phyloP scores from a whole-genome alignment of 2,329 filamentous ascomycete species.

The Emergomyces orientalis region DNA sequence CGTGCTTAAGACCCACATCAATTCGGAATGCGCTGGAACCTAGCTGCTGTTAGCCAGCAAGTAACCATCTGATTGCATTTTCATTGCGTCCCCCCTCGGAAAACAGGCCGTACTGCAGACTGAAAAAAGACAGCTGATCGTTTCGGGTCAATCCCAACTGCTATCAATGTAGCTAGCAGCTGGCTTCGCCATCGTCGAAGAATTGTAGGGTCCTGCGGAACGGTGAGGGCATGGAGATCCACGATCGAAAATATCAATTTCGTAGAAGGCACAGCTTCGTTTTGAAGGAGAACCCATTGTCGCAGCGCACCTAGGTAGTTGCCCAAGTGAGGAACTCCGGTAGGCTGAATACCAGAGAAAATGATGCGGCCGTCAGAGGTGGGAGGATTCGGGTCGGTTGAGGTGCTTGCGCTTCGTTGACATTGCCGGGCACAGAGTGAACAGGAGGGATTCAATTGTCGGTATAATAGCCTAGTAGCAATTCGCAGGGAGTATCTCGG shows the following conservation, averaged over 20 bases:
- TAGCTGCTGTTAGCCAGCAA: conserved; percentile 25
- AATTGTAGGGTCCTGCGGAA: conserved; percentile 54
- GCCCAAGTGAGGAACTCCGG: conserved; percentile 83
- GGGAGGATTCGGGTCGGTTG: conserved; percentile 9
- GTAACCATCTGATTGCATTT: not conserved
- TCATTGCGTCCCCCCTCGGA: too few species aligned
- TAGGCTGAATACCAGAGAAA: conserved; percentile 96
- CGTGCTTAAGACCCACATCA: conserved; percentile 96
- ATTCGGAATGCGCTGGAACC: conserved; percentile 70
- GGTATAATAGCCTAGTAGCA: not conserved
- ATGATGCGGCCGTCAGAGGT: conserved; percentile 43
- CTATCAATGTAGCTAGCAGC: conserved; percentile 69
- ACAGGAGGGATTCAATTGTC: not conserved
- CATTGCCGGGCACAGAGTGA: conserved; percentile 7
- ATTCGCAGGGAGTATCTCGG: not conserved
- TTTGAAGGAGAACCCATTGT: conserved; percentile 76
- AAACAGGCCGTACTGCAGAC: conserved; percentile 49
- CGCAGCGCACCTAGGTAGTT: conserved; percentile 88
- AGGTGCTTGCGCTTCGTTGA: conserved; percentile 8
- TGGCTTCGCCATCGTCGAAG: conserved; percentile 61
- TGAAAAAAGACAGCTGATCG: conserved; percentile 74
- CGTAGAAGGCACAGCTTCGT: conserved; percentile 33
- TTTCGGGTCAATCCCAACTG: conserved; percentile 72
- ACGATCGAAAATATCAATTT: conserved; percentile 78
- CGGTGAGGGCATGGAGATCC: conserved; percentile 86